Evolutionary conservation across 73 alveolate species (phyloP).

Genomic region (Symbiodinium natans): DNA sequence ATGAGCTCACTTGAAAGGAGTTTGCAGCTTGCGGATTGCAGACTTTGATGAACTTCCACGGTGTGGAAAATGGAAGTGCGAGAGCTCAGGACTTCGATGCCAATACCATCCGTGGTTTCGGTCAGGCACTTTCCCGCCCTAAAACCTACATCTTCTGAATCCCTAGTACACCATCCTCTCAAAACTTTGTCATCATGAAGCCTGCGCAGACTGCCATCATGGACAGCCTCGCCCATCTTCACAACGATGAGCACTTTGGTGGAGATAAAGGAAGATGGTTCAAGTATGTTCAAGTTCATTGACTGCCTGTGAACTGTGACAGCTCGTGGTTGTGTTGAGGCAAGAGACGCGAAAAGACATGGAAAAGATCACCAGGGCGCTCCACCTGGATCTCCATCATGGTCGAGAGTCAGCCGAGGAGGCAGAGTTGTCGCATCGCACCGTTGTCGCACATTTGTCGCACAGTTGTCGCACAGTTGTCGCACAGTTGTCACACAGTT

Average conservation of each 20-base stretch:
- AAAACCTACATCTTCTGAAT: too few relatives aligned
- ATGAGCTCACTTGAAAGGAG: neutral
- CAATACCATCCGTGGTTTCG: neutral
- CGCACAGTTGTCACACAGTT: too few relatives aligned
- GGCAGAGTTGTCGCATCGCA: too few relatives aligned
- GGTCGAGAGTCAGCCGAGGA: too few relatives aligned
- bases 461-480: too few relatives aligned
- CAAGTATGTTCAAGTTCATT: neutral
- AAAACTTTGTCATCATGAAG: too few relatives aligned
- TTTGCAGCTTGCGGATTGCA: neutral
- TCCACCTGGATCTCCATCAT: neutral
- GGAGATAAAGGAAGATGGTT: neutral
- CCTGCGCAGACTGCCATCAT: neutral
- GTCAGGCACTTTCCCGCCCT: neutral
- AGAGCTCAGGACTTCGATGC: neutral
- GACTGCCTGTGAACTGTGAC: neutral
- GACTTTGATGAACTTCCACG: neutral
- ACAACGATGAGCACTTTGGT: neutral
- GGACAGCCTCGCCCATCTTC: neutral
- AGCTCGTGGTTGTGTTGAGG: neutral
- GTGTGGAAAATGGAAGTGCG: neutral
- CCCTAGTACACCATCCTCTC: too few relatives aligned
- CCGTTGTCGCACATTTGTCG: too few relatives aligned
- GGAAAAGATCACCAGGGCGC: neutral
- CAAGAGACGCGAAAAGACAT: constrained; percentile 1